Evolutionary conservation across 202 grass and related monocot genomes (phyloP).

Genomic region (Elaeis oleifera): DNA sequence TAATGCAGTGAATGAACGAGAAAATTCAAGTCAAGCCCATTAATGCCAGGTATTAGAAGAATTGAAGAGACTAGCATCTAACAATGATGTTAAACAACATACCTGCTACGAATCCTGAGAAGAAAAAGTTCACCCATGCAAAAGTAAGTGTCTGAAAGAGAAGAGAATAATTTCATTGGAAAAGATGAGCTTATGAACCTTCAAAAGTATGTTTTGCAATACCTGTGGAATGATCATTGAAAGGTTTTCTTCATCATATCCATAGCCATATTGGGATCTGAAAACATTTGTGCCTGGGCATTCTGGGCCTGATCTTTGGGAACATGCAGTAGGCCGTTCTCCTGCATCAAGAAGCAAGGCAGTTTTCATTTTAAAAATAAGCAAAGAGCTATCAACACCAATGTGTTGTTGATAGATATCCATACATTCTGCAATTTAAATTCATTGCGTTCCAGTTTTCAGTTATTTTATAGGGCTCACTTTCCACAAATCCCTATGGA

Average conservation of each 20-base stretch:
- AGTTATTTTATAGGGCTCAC: too few relatives aligned
- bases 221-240: slow-evolving; percentile 99
- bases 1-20: too few relatives aligned
- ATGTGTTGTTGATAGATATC: too few relatives aligned
- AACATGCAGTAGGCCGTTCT: slow-evolving; percentile 86
- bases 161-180: slow-evolving; percentile 2
- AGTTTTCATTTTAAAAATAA: too few relatives aligned
- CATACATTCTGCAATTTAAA: too few relatives aligned
- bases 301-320: slow-evolving; percentile 86
- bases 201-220: not conserved
- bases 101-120: slow-evolving; percentile 99
- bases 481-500: slow-evolving; percentile 19
- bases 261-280: slow-evolving; percentile 99
- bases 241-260: slow-evolving; percentile 99
- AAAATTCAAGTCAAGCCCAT: too few relatives aligned
- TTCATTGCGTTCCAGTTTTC: too few relatives aligned
- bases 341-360: slow-evolving; percentile 25
- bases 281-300: slow-evolving; percentile 97
- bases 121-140: slow-evolving; percentile 99
- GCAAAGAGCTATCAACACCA: too few relatives aligned
- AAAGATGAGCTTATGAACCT: not conserved
- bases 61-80: not conserved
- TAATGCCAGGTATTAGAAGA: too few relatives aligned
- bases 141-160: slow-evolving; percentile 92
- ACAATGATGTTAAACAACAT: slow-evolving; percentile 18